These are phyloP conservation scores for Fusarium torreyae DNA, from an alignment of 2,329 filamentous ascomycete species.

Conservation along the genomic window DNA sequence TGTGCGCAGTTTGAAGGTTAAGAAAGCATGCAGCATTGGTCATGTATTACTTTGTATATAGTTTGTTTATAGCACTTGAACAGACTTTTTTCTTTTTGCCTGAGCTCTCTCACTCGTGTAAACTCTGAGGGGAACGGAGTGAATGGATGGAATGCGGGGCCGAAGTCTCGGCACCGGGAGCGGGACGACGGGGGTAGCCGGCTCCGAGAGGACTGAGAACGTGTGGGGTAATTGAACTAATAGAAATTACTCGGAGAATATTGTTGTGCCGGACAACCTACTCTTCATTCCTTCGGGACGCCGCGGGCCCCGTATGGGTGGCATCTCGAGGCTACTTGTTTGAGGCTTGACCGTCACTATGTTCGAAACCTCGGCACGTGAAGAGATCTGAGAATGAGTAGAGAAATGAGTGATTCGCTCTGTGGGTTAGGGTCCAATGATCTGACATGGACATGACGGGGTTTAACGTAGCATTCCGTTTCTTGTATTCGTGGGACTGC, in stretches of 20 bases:
- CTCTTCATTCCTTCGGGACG: constrained; percentile 7
- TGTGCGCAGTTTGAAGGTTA: constrained; percentile 43
- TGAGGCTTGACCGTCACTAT: constrained; percentile 13
- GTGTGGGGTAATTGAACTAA: constrained; percentile 2
- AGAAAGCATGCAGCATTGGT: background rate
- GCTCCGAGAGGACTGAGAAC: constrained; percentile 1
- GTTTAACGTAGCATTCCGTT: background rate
- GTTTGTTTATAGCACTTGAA: constrained; percentile 14
- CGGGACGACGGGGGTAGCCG: constrained; percentile 1
- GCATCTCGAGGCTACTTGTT: constrained; percentile 1
- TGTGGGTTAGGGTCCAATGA: background rate
- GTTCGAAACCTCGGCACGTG: constrained; percentile 21
- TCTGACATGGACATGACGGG: background rate
- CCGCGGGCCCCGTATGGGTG: constrained; percentile 30
- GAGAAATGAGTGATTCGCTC: constrained; percentile 21
- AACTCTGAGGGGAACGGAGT: constrained; percentile 1
- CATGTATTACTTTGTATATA: constrained; percentile 15
- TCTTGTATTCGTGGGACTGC: background rate
- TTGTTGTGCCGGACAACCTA: constrained; percentile 4
- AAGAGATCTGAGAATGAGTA: constrained; percentile 24
- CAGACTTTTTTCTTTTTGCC: background rate
- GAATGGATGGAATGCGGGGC: constrained; percentile 33
- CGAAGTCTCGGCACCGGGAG: constrained; percentile 20
- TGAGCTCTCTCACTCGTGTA: background rate
- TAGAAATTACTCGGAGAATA: background rate